Evolutionary conservation across 1,139 yeast genomes (phyloP).

Genomic region (Candida sojae): DNA sequence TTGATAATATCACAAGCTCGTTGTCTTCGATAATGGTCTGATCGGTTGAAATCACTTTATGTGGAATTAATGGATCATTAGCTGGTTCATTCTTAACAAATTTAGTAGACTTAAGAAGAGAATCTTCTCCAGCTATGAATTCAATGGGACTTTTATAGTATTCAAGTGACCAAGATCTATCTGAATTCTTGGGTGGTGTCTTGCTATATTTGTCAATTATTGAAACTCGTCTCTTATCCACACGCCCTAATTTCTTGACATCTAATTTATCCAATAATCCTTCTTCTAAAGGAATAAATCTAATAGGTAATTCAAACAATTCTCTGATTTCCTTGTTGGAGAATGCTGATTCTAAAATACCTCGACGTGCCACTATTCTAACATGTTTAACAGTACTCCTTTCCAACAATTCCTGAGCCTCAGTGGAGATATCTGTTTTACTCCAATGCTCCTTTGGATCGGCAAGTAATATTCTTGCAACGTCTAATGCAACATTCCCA

Average conservation of each 20-base stretch:
- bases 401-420: constrained; percentile 57
- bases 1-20: constrained; percentile 77
- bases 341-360: constrained; percentile 80
- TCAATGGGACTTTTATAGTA: constrained; percentile 69
- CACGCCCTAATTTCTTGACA: constrained; percentile 53
- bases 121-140: constrained; percentile 36
- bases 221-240: constrained; percentile 67
- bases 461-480: constrained; percentile 75
- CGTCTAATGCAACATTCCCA: constrained; percentile 96
- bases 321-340: constrained; percentile 93
- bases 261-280: constrained; percentile 43
- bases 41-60: constrained; percentile 45
- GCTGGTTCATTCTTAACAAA: constrained; percentile 50
- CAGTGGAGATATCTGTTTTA: constrained; percentile 70
- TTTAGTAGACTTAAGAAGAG: constrained; percentile 48
- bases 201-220: constrained; percentile 58
- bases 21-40: constrained; percentile 40
- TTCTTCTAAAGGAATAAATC: constrained; percentile 55
- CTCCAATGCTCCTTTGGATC: constrained; percentile 57
- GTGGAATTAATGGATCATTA: constrained; percentile 31
- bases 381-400: constrained; percentile 61
- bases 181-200: constrained; percentile 18
- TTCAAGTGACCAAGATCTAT: constrained; percentile 60
- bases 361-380: constrained; percentile 81
- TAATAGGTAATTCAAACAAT: constrained; percentile 60